Base-by-base conservation (phyloP, 2,329 filamentous ascomycete species). In the Chaetomiaceae sp. region DNA sequence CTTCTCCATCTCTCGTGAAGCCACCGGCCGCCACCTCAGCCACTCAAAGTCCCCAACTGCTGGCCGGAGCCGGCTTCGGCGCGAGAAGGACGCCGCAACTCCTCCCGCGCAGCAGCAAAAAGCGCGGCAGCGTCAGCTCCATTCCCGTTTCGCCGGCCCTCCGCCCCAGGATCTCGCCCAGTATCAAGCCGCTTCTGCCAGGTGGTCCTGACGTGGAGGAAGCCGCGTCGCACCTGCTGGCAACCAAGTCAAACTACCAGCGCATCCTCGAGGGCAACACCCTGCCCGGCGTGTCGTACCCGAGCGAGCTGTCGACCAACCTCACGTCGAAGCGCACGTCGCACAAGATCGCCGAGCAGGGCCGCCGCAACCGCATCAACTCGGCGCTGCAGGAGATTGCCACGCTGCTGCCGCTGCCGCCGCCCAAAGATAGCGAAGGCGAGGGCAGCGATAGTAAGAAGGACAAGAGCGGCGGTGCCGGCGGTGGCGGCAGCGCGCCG, bases 301-400 rank as follows among this genome's bases (percentile, higher is more conserved):
- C 92, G 0, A 89, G 87, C 60, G 88, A 91, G 45, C 76, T 99
- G 37, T 95, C 91, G 6, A 95, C 91, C 19, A 96, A 96, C 58
- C 73, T 99, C 21, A 96, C 91, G 0, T 96, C 90, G 3, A 99
- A 99, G 73, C 86, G 92, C 47, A 97, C 93, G 2, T 96, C 90
- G 38, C 93, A 99, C 73, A 99, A 99, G 70, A 89, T 99, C 58
- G 93, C 93, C 16, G 93, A 99, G 70, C 93, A 99, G 71, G 93
- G 93, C 6, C 83, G 93, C 42, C 79, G 93, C 53, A 97, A 99
- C 65, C 83, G 93, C 42, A 97, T 99, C 70, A 99, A 99, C 66
- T 87, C 85, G 48, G 93, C 93, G 0, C 74, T 99, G 19, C 89
- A 92, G 60, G 87, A 96, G 66, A 96, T 99, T 67, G 90, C 93